Base-by-base conservation (phyloP, 2,329 filamentous ascomycete genomes). In the Zymoseptoria crescenta region DNA sequence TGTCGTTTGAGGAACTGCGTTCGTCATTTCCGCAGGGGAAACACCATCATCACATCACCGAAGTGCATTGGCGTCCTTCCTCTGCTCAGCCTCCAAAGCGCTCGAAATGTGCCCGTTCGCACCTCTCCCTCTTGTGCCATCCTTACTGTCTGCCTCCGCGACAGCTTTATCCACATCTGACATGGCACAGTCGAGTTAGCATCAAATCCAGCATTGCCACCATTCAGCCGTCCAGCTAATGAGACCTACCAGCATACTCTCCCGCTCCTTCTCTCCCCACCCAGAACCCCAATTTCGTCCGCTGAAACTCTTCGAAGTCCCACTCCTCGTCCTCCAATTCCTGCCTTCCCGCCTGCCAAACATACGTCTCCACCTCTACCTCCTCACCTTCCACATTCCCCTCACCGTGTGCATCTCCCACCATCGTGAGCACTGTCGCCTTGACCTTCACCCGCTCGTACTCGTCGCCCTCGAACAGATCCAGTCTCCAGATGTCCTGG, bases 231-330 rank as follows among this genome's bases (percentile, higher is more conserved):
- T 6, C n/a, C 49, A 21, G 49, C 5, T 51, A 19, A 10, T 65
- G 70, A 56, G 61, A 58, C 75, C 65, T 72, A 77, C 75, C 75
- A 63, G 71, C 70, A 64, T 76, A 77, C 62, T 76, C 76, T 63
- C 76, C 77, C 59, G 80, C 77, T 19, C 73, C 75, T 61, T 78
- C 76, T 30, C 64, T 66, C 10, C 77, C 80, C 60, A 80, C 77
- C 85, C 85, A 87, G 65, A 77, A 76, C 54, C 73, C 69, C 80
- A 88, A 77, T 77, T 91, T 96, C 62, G 94, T 86, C 67, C 80
- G 79, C 62, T 87, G 84, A 71, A 96, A 97, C 63, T 88, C 84
- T 53, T 87, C 85, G 75, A 91, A 94, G 72, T 96, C 89, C 93
- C 93, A 97, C 73, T 96, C 91, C 21, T 77, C 74, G 30, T 82